Conservation (phyloP, 805 yeast species). For the Starmerella bacillaris region DNA sequence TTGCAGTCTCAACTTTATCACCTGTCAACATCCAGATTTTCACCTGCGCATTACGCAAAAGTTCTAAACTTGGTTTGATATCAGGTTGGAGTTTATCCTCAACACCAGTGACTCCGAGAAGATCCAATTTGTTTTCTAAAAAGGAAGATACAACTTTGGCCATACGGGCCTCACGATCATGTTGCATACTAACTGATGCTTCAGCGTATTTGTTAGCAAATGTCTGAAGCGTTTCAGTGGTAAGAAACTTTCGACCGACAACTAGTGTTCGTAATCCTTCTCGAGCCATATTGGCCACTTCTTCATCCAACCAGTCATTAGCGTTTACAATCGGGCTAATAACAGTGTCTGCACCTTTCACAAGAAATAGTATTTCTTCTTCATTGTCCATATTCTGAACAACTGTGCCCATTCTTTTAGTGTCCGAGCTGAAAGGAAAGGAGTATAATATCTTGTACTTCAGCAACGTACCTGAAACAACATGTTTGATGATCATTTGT, state of each 20-base stretch:
- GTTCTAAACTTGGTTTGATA: constrained; percentile 81
- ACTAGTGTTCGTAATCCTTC: constrained; percentile 94
- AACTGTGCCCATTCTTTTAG: constrained; percentile 90
- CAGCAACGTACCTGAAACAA: constrained; percentile 30
- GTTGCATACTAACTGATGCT: constrained; percentile 57
- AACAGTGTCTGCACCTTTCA: constrained; percentile 94
- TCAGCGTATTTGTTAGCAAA: constrained; percentile 48
- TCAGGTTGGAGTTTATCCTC: constrained; percentile 86
- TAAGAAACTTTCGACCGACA: constrained; percentile 65
- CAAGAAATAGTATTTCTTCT: constrained; percentile 62
- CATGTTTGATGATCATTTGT: constrained; percentile 50
- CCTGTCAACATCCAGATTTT: constrained; percentile 99
- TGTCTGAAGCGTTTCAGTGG: constrained; percentile 35
- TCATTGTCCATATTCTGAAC: constrained; percentile 37
- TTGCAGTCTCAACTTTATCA: constrained; percentile 95
- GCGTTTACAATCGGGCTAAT: constrained; percentile 68
- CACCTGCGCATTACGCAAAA: constrained; percentile 86
- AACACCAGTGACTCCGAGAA: constrained; percentile 88
- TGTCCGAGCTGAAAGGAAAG: constrained; percentile 90
- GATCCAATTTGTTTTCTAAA: constrained; percentile 67
- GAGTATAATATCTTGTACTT: constrained; percentile 56
- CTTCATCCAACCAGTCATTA: constrained; percentile 96
- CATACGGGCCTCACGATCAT: constrained; percentile 59
- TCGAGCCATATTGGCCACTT: constrained; percentile 92
- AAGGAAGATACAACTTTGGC: constrained; percentile 46